phyloP scores from a whole-genome alignment of 2,329 filamentous ascomycete species.

The Alternaria angustiovoidea region DNA sequence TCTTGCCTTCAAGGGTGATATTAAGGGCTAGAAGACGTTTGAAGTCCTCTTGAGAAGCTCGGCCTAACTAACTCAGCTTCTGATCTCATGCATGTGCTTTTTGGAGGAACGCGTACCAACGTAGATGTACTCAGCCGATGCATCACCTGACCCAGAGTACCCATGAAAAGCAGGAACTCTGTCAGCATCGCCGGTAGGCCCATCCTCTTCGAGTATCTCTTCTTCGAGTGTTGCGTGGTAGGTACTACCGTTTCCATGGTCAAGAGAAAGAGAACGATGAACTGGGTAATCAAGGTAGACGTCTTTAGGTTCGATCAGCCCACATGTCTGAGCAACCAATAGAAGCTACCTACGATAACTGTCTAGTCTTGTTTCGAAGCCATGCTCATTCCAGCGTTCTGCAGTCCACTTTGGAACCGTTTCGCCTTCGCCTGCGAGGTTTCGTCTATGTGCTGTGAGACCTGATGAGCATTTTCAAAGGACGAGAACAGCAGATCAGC shows the following conservation, averaged over 20 bases:
- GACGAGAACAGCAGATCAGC: not conserved
- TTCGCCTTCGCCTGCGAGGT: constrained; percentile 41
- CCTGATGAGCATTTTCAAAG: not conserved
- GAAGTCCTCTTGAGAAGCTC: constrained; percentile 54
- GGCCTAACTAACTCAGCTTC: constrained; percentile 4
- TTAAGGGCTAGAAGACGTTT: constrained; percentile 50
- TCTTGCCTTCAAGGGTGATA: constrained; percentile 57
- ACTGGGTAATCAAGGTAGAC: constrained; percentile 46
- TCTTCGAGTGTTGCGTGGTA: constrained; percentile 40
- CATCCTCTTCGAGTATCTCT: constrained; percentile 41
- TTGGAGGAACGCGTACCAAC: constrained; percentile 41
- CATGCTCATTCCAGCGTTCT: constrained; percentile 41
- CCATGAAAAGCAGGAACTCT: constrained; percentile 58
- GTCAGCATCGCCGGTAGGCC: constrained; percentile 43
- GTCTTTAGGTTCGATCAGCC: constrained; percentile 1
- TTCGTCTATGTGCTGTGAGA: constrained; percentile 34
- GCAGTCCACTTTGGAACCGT: constrained; percentile 51
- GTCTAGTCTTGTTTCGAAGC: constrained; percentile 42
- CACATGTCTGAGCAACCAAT: not conserved
- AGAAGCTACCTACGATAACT: constrained; percentile 38
- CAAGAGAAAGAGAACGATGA: constrained; percentile 42
- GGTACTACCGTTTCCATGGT: constrained; percentile 41
- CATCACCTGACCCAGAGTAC: constrained; percentile 56
- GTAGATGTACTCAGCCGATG: constrained; percentile 57
- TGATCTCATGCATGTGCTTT: not conserved